Percentiles rank a stretch among this genome's conserved stretches.
Evolutionary conservation across 2,329 filamentous ascomycete species (phyloP).

Genomic region (Pezicula neosporulosa): DNA sequence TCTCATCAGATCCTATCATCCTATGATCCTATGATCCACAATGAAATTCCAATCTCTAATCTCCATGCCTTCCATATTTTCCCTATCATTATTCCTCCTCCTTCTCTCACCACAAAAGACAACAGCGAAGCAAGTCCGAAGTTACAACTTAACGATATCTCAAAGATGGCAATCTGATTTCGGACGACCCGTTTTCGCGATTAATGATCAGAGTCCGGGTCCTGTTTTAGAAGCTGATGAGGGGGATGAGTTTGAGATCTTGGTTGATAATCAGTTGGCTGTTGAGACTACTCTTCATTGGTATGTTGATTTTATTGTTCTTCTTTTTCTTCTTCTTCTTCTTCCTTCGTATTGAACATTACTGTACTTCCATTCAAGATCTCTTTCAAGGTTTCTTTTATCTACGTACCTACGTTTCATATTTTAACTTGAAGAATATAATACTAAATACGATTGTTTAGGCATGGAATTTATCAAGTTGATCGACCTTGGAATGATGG

Average conservation of each 20-base stretch:
- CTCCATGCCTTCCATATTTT: too few species aligned
- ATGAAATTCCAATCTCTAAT: too few species aligned
- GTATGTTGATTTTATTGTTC: too few species aligned
- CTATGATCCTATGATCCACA: too few species aligned
- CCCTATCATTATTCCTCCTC: too few species aligned
- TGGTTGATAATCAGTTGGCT: background rate
- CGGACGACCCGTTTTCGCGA: conserved; percentile 33
- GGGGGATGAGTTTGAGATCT: background rate
- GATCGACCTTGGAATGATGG: background rate
- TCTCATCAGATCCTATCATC: too few species aligned
- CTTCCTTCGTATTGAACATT: too few species aligned
- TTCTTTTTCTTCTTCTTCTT: too few species aligned
- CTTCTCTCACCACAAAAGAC: too few species aligned
- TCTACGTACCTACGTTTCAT: too few species aligned
- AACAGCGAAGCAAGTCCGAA: background rate
- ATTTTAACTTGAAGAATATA: background rate
- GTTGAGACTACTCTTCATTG: conserved; percentile 1
- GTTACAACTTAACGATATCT: background rate
- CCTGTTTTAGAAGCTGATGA: conserved; percentile 31
- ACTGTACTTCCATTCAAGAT: too few species aligned
- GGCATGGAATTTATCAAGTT: background rate
- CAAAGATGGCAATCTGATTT: background rate
- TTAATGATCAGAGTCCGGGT: conserved; percentile 46
- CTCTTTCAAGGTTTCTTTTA: too few species aligned
- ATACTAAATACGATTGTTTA: background rate